These are phyloP conservation scores for Lichina pygmaea DNA, from an alignment of 495 filamentous ascomycete species.

Conservation along the genomic window DNA sequence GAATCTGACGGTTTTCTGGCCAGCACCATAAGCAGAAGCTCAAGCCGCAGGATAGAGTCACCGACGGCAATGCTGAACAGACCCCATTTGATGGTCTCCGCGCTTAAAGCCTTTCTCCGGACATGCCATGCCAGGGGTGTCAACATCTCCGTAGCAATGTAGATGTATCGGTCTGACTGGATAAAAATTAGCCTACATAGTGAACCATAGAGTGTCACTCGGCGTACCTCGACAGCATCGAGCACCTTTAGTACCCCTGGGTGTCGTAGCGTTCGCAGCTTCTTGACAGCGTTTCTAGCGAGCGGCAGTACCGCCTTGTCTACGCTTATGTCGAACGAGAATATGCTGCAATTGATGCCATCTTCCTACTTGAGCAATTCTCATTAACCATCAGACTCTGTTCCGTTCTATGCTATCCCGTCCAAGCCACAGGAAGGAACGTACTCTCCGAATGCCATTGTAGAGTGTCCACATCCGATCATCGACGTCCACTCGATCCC, in stretches of 20 bases:
- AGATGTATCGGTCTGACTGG: conserved; percentile 75
- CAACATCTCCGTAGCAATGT: conserved; percentile 82
- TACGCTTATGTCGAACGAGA: conserved; percentile 65
- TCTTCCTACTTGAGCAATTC: conserved; percentile 36
- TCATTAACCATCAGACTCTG: conserved; percentile 1
- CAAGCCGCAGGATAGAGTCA: neutral
- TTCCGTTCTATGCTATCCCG: too few species aligned
- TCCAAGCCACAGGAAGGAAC: conserved; percentile 5
- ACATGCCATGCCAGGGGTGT: conserved; percentile 67
- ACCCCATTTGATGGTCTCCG: conserved; percentile 91
- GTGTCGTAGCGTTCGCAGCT: conserved; percentile 73
- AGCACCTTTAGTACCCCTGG: conserved; percentile 81
- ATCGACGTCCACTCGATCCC: conserved; percentile 68
- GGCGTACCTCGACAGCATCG: conserved; percentile 69
- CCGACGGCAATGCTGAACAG: conserved; percentile 60
- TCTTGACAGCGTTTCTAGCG: conserved; percentile 77
- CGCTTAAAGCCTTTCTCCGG: conserved; percentile 52
- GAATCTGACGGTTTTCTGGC: conserved; percentile 70
- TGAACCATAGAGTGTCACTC: neutral
- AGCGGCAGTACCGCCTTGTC: conserved; percentile 61
- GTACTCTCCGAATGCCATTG: conserved; percentile 74
- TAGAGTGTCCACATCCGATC: conserved; percentile 78
- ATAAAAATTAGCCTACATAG: neutral
- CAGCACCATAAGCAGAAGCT: neutral
- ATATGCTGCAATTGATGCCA: conserved; percentile 78